phyloP scores from a whole-genome alignment of 2,329 filamentous ascomycete genomes.

The Pseudogymnoascus sp. region DNA sequence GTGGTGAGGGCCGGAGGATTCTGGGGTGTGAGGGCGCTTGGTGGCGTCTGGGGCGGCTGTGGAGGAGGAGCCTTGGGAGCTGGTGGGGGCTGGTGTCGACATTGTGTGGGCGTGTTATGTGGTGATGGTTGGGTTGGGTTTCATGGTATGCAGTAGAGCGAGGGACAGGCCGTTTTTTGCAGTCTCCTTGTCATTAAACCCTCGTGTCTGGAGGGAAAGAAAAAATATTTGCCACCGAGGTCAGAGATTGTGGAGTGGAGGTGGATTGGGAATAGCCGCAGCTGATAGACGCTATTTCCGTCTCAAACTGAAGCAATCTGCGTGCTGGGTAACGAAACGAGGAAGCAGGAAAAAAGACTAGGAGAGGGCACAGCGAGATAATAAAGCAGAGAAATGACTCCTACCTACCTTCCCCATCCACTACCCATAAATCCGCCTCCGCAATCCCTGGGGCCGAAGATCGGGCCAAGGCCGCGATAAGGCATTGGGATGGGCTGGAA shows the following conservation, averaged over 20 bases:
- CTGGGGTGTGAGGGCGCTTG: background rate
- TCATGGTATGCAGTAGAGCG: background rate
- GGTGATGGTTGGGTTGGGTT: background rate
- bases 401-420: background rate
- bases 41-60: background rate
- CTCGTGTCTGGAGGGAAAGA: background rate
- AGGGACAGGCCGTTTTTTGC: background rate
- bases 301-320: background rate
- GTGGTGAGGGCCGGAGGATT: background rate
- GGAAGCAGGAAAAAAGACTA: background rate
- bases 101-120: background rate
- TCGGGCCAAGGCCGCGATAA: slow-evolving; percentile 5
- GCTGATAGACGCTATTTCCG: background rate
- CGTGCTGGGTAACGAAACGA: background rate
- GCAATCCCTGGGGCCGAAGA: background rate
- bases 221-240: background rate
- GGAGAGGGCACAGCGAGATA: background rate
- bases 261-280: background rate
- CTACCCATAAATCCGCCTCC: background rate
- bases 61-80: background rate
- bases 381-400: background rate
- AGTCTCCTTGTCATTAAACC: slow-evolving; percentile 2
- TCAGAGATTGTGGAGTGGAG: background rate
- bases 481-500: background rate
- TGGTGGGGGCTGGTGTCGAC: background rate